Percentiles rank a stretch among this genome's conserved stretches.
These are phyloP conservation scores for Prunus yedoensis DNA, from an alignment of 331 rosid genomes.

Conservation along the genomic window DNA sequence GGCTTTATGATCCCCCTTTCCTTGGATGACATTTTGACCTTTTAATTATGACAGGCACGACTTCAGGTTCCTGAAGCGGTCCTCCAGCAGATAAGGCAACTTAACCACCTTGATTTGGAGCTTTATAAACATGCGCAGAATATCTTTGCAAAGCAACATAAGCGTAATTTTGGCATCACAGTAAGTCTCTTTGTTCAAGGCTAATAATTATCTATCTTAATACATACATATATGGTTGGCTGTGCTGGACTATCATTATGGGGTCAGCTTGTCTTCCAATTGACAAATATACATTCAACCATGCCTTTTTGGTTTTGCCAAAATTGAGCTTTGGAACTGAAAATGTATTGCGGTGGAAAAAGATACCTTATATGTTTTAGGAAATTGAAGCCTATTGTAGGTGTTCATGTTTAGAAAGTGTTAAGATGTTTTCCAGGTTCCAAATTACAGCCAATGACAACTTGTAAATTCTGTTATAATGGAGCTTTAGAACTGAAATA, in stretches of 20 bases:
- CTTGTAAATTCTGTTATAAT: neutral
- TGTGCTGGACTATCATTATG: neutral
- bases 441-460: neutral
- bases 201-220: neutral
- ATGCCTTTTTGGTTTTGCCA: neutral
- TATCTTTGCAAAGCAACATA: constrained; percentile 59
- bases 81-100: constrained; percentile 58
- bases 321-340: neutral
- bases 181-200: constrained; percentile 42
- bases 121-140: constrained; percentile 69
- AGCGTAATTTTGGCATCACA: constrained; percentile 31
- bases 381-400: neutral
- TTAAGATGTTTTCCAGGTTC: neutral
- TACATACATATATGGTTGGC: neutral
- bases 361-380: neutral
- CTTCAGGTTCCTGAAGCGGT: constrained; percentile 56
- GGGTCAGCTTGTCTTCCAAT: constrained; percentile 1
- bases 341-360: neutral
- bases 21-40: neutral
- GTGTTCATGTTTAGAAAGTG: neutral
- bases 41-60: constrained; percentile 62
- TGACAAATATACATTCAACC: neutral
- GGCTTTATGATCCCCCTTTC: constrained; percentile 5
- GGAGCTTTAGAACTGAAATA: neutral
- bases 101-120: constrained; percentile 85